Conservation (phyloP, 1,139 yeast genomes). For the Kodamaea arcana region DNA sequence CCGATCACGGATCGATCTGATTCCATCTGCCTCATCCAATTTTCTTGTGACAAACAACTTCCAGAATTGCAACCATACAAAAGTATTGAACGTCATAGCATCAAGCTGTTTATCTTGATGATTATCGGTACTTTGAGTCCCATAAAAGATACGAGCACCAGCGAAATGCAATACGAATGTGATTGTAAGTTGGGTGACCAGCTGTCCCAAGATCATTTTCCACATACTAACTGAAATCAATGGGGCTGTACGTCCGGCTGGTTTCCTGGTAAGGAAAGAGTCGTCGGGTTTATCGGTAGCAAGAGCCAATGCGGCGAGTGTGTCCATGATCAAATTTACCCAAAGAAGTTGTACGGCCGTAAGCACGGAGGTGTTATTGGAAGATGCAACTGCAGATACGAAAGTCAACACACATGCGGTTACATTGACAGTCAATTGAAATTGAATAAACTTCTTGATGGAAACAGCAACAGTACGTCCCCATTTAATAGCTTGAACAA, state of each 20-base stretch:
- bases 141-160: slow-evolving; percentile 60
- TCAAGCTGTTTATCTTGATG: slow-evolving; percentile 58
- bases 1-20: slow-evolving; percentile 53
- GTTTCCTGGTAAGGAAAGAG: slow-evolving; percentile 70
- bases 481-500: slow-evolving; percentile 98
- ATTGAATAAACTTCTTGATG: slow-evolving; percentile 91
- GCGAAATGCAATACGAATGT: slow-evolving; percentile 81
- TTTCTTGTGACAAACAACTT: slow-evolving; percentile 88
- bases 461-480: slow-evolving; percentile 96
- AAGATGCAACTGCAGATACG: slow-evolving; percentile 85
- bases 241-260: slow-evolving; percentile 78
- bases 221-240: slow-evolving; percentile 90
- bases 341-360: slow-evolving; percentile 96
- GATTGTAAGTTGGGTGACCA: slow-evolving; percentile 68
- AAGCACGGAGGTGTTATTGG: slow-evolving; percentile 75
- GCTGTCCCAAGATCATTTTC: slow-evolving; percentile 96
- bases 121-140: slow-evolving; percentile 30
- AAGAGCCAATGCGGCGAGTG: slow-evolving; percentile 93
- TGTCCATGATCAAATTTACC: slow-evolving; percentile 98
- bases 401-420: slow-evolving; percentile 94
- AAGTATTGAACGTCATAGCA: slow-evolving; percentile 89
- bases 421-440: slow-evolving; percentile 91
- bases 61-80: slow-evolving; percentile 97
- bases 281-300: slow-evolving; percentile 97
- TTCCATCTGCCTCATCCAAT: slow-evolving; percentile 81